Conservation (phyloP, 2,329 filamentous ascomycete genomes). For the Ceratocystis ficicola region DNA sequence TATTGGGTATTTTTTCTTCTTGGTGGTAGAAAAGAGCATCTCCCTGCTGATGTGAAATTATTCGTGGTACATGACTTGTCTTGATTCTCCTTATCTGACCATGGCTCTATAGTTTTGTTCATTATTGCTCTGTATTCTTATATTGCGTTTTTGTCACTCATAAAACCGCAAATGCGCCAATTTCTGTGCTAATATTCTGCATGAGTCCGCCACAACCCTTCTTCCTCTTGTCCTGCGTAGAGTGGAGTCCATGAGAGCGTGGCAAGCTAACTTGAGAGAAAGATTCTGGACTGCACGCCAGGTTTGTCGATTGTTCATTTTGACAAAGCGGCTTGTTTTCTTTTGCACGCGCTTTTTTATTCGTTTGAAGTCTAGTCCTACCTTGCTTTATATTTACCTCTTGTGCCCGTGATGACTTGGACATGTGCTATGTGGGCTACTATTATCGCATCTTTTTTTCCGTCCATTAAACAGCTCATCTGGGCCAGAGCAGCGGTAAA, state of each 20-base stretch:
- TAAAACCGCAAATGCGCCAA: not conserved
- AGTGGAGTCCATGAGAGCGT: not conserved
- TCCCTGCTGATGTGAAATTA: not conserved
- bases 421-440: too few species aligned
- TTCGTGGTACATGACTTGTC: conserved; percentile 14
- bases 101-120: conserved; percentile 1
- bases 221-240: not conserved
- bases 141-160: not conserved
- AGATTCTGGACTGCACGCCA: not conserved
- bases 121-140: conserved; percentile 2
- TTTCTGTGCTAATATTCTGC: too few species aligned
- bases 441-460: not conserved
- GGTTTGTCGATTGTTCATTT: not conserved
- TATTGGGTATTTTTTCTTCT: not conserved
- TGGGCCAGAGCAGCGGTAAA: not conserved
- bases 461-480: not conserved
- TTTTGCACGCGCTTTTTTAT: not conserved
- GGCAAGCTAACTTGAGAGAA: not conserved
- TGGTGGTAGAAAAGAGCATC: not conserved
- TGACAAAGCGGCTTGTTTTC: not conserved
- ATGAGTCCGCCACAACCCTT: too few species aligned
- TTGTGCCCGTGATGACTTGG: not conserved
- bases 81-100: conserved; percentile 6
- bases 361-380: too few species aligned
- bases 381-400: not conserved